These are phyloP conservation scores for Xylariaceae sp. DNA, from an alignment of 2,329 filamentous ascomycete genomes.

Conservation along the genomic window DNA sequence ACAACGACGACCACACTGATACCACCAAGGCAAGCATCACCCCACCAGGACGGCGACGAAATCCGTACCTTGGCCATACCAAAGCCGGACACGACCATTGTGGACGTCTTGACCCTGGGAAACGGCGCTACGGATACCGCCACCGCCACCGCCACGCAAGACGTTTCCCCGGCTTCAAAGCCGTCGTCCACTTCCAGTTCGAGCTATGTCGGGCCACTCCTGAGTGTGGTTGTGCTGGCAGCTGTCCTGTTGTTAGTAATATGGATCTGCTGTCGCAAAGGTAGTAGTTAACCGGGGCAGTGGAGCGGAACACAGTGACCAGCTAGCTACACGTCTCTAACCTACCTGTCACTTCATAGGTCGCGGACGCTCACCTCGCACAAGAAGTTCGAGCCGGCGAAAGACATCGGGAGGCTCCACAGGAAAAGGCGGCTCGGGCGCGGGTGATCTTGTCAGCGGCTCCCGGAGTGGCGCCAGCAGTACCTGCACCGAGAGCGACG, in stretches of 20 bases:
- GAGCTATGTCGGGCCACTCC: slow-evolving; percentile 22
- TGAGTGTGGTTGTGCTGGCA: slow-evolving; percentile 22
- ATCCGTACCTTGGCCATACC: neutral
- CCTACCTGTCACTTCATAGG: slow-evolving; percentile 13
- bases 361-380: slow-evolving; percentile 10
- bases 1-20: neutral
- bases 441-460: slow-evolving; percentile 11
- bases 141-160: neutral
- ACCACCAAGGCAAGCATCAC: neutral
- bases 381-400: slow-evolving; percentile 17
- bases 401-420: slow-evolving; percentile 10
- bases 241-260: slow-evolving; percentile 22
- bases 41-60: neutral
- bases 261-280: slow-evolving; percentile 24
- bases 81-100: neutral
- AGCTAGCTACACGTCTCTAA: neutral
- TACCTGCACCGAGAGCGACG: slow-evolving; percentile 14
- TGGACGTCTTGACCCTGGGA: neutral
- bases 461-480: slow-evolving; percentile 11
- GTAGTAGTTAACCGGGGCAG: no score
- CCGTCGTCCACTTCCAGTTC: slow-evolving; percentile 9
- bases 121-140: neutral
- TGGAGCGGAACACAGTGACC: no score
- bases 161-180: slow-evolving; percentile 12
- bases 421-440: slow-evolving; percentile 16